Evolutionary conservation across 202 grass and related monocot species (phyloP), one percentile per base, ranked within the genome.

Genomic region (Digitaria exilis): DNA sequence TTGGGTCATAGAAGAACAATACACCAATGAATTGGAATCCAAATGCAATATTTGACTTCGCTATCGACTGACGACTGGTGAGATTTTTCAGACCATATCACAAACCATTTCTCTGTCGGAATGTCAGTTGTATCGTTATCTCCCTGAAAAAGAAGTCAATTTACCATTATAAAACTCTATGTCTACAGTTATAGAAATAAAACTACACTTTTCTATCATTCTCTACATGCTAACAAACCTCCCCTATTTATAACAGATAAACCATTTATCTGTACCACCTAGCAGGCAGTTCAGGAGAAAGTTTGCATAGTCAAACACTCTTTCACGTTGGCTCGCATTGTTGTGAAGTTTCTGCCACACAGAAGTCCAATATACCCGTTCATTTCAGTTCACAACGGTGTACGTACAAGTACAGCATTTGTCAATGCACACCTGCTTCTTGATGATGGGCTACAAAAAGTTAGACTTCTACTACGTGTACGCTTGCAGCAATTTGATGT

Each of bases 281-380:
- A 48, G 45, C 45, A 4, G 14, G 14, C 6, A 49, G 3, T 50
- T 71, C 44, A 71, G 12, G 14, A 29, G 50, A 76, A 76, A 28
- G 22, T n/a, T n/a, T n/a, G n/a, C n/a, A n/a, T 60, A 25, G 41
- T 84, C 82, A 78, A 84, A 49, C 63, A 28, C 66, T 43, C 7
- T 18, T 67, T 24, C 65, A 63, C 65, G 73, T 60, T n/a, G 30
- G 25, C 17, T 21, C 7, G 57, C 59, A 50, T 34, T 45, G 18
- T 59, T 24, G 6, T n/a, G 59, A 78, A 78, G 44, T 24, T 64
- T 78, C 76, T 78, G 76, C 28, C 28, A 3, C 37, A 29, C 24
- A 18, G 6, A 77, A 48, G 24, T 35, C 18, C 43, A 63, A 37
- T 79, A 21, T 61, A 15, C 26, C 25, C 4, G 26, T 26, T 32